phyloP scores from a whole-genome alignment of 1,139 yeast species.

The Nakaseomyces glabratus region DNA sequence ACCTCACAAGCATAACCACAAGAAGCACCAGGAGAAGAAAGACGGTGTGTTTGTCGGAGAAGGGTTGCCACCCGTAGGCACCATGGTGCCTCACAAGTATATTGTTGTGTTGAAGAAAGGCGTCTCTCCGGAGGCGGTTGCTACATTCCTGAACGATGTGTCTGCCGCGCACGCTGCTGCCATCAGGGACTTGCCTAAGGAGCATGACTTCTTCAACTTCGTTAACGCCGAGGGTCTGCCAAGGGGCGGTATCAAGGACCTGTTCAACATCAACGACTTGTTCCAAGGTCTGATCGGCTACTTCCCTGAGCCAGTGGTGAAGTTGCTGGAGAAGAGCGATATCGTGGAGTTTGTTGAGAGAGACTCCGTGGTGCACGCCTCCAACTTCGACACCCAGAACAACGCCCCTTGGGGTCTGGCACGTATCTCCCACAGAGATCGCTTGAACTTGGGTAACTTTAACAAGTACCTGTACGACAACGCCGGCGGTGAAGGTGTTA shows the following conservation, averaged over 20 bases:
- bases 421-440: constrained; percentile 80
- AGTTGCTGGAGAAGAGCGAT: constrained; percentile 59
- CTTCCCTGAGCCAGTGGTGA: constrained; percentile 64
- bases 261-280: constrained; percentile 48
- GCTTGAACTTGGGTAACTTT: constrained; percentile 64
- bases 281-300: constrained; percentile 63
- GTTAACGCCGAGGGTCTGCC: constrained; percentile 18
- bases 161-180: constrained; percentile 22
- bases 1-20: background rate
- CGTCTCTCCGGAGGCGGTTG: constrained; percentile 41
- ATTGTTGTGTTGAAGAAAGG: constrained; percentile 66
- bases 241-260: constrained; percentile 54
- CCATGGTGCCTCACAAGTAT: constrained; percentile 61
- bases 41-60: background rate
- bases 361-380: constrained; percentile 65
- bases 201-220: constrained; percentile 20
- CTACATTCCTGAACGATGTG: constrained; percentile 33
- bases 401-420: constrained; percentile 97
- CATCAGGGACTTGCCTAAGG: constrained; percentile 18
- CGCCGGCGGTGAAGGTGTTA: constrained; percentile 84
- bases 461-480: constrained; percentile 78
- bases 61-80: background rate
- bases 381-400: constrained; percentile 57
- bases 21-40: constrained; percentile 1
- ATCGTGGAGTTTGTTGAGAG: constrained; percentile 66